Evolutionary conservation across 228 moss, liverwort and hornwort species (phyloP).

Genomic region (Sphagnum magellanicum): DNA sequence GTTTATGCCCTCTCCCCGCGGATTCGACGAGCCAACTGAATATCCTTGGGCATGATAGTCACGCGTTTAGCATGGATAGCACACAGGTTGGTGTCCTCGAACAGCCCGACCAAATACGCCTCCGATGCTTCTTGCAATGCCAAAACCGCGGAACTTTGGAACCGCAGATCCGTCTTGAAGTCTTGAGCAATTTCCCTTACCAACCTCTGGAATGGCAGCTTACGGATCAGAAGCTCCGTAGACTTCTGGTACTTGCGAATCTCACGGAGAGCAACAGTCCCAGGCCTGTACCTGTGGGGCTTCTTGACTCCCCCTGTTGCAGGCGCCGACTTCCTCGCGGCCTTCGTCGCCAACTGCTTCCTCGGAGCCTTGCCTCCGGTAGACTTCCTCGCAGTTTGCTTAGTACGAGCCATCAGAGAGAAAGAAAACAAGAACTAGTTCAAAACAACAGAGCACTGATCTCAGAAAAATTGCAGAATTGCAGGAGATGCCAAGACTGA

Average conservation of each 20-base stretch:
- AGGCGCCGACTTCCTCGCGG: conserved; percentile 7
- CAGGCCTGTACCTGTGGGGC: background rate
- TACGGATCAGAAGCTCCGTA: background rate
- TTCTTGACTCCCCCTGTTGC: conserved; percentile 2
- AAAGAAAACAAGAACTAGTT: too few species aligned
- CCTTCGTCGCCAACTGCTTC: conserved; percentile 9
- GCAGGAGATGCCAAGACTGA: too few species aligned
- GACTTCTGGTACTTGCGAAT: conserved; percentile 8
- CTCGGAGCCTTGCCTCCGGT: conserved; percentile 7
- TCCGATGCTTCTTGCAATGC: background rate
- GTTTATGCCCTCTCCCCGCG: conserved; percentile 6
- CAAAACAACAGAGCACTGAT: too few species aligned
- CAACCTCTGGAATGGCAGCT: background rate
- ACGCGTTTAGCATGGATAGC: conserved; percentile 1
- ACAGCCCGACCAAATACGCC: background rate
- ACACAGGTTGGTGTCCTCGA: background rate
- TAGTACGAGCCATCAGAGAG: conserved; percentile 5
- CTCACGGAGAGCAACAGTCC: conserved; percentile 8
- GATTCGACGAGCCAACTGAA: conserved; percentile 3
- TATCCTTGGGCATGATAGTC: conserved; percentile 3
- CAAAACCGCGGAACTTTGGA: background rate
- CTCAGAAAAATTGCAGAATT: too few species aligned
- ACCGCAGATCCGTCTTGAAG: background rate
- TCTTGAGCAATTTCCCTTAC: background rate
- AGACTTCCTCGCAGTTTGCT: background rate